Evolutionary conservation across 371 early-diverging fungal species (phyloP).

Genomic region (Mortierella sp.): DNA sequence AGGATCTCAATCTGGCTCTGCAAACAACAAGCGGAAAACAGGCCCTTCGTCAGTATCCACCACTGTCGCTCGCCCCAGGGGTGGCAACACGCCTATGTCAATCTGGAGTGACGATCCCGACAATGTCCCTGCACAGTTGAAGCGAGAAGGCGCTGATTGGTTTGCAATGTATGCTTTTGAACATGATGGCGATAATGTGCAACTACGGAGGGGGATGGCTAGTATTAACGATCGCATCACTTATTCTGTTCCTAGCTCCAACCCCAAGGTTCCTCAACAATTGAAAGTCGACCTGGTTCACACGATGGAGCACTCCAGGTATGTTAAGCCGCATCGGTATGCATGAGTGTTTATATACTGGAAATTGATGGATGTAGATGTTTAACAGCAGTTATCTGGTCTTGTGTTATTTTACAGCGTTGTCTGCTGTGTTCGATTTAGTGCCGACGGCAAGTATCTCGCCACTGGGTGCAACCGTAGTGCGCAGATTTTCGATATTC

Average conservation of each 20-base stretch:
- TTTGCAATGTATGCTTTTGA: constrained; percentile 83
- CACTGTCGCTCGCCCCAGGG: constrained; percentile 29
- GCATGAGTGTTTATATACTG: background rate
- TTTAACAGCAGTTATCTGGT: background rate
- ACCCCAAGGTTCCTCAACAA: constrained; percentile 75
- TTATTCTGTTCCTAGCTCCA: constrained; percentile 61
- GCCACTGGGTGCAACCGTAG: constrained; percentile 96
- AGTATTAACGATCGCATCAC: background rate
- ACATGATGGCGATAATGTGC: no score
- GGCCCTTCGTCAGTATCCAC: constrained; percentile 43
- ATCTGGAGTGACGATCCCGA: constrained; percentile 89
- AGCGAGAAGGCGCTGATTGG: constrained; percentile 94
- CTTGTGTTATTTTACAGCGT: constrained; percentile 64
- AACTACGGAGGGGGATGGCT: no score
- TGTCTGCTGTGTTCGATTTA: constrained; percentile 97
- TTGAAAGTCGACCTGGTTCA: constrained; percentile 88
- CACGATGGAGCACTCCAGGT: constrained; percentile 84
- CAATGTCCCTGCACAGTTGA: constrained; percentile 80
- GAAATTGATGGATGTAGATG: background rate
- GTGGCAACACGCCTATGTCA: constrained; percentile 57
- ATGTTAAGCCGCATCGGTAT: constrained; percentile 8
- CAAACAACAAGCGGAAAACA: constrained; percentile 46
- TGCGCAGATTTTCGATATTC: constrained; percentile 90
- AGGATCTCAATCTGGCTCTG: constrained; percentile 28
- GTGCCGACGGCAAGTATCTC: constrained; percentile 89